A percentile compares a stretch with the other conserved stretches of the same genome.
These are phyloP conservation scores for Tolypocladium endophyticum DNA, from an alignment of 2,329 filamentous ascomycete species.

Conservation along the genomic window DNA sequence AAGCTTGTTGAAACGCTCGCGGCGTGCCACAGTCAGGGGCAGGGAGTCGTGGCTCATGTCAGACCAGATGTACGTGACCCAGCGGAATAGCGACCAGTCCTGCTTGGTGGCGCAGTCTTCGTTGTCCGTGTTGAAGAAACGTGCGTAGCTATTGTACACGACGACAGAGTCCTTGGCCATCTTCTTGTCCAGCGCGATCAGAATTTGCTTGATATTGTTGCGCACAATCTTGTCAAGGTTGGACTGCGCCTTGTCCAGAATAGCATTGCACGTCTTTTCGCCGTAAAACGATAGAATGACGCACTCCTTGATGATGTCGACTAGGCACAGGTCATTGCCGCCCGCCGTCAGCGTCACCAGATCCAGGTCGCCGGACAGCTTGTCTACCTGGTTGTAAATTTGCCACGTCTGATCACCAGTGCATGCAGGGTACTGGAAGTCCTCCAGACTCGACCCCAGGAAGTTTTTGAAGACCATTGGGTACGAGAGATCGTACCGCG, in stretches of 20 bases:
- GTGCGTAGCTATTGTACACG: neutral
- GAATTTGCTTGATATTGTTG: neutral
- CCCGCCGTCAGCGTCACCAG: neutral
- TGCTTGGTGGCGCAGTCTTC: neutral
- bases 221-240: neutral
- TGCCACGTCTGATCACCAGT: neutral
- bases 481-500: too few relatives aligned
- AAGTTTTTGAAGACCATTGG: too few relatives aligned
- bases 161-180: neutral
- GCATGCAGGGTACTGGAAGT: neutral
- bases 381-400: neutral
- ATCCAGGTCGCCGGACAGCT: neutral
- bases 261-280: neutral
- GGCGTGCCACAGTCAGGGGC: neutral
- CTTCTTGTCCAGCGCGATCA: neutral
- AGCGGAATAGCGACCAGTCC: neutral
- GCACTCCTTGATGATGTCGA: neutral
- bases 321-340: neutral
- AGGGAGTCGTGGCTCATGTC: neutral
- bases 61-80: neutral
- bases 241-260: neutral
- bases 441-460: neutral
- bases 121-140: neutral
- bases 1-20: neutral
- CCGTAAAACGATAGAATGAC: neutral